Evolutionary conservation across 1,284 basidiomycete genomes (phyloP).

Genomic region (Uromyces viciae-fabae): DNA sequence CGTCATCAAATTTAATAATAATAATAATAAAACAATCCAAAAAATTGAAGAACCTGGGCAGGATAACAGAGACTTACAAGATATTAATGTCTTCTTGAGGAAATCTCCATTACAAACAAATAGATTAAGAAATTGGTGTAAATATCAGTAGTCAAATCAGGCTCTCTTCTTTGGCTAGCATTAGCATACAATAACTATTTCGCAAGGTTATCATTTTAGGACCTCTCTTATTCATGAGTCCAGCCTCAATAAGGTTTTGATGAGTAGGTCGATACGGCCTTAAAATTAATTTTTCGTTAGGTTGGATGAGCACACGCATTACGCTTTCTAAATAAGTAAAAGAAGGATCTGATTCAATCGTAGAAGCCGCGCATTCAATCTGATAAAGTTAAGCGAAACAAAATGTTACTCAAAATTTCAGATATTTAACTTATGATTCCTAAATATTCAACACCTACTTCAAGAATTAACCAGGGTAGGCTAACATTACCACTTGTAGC

Average conservation of each 20-base stretch:
- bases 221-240: not conserved
- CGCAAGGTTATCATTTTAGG: not conserved
- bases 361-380: conserved; percentile 37
- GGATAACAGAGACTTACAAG: too few species aligned
- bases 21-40: too few species aligned
- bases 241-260: conserved; percentile 22
- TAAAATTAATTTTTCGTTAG: conserved; percentile 4
- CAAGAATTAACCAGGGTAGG: conserved; percentile 36
- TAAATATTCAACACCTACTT: conserved; percentile 8
- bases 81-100: too few species aligned
- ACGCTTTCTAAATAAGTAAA: conserved; percentile 11
- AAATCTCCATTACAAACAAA: too few species aligned
- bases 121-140: too few species aligned
- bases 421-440: not conserved
- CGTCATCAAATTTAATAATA: too few species aligned
- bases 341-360: conserved; percentile 6
- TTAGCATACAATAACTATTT: conserved; percentile 33
- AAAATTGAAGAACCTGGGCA: too few species aligned
- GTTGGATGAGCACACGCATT: not conserved
- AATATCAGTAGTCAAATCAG: conserved; percentile 8
- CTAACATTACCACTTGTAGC: conserved; percentile 23
- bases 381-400: not conserved
- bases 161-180: conserved; percentile 40
- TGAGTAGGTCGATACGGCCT: conserved; percentile 20
- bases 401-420: not conserved